Percentiles rank a stretch among this genome's conserved stretches.
phyloP scores from a whole-genome alignment of 164 flowering plant species.

The Warburgia ugandensis region DNA sequence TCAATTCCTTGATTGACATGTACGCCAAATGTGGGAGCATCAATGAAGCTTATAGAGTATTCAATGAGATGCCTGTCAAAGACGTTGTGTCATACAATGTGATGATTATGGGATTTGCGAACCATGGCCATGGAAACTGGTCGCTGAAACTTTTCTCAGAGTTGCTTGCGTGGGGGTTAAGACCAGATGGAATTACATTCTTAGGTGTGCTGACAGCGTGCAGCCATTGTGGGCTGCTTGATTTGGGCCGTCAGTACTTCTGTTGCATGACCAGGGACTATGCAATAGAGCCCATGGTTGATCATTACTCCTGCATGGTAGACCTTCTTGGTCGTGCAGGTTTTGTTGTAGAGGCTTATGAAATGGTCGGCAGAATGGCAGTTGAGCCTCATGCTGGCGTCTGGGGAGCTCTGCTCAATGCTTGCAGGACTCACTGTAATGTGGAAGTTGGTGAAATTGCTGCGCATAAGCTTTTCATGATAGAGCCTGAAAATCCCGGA shows the following conservation, averaged over 20 bases:
- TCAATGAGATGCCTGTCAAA: slow-evolving; percentile 8
- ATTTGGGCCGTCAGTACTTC: slow-evolving; percentile 3
- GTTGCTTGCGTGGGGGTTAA: not conserved
- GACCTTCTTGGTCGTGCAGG: slow-evolving; percentile 16
- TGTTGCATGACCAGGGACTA: slow-evolving; percentile 4
- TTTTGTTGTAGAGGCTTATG: slow-evolving; percentile 8
- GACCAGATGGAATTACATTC: slow-evolving; percentile 10
- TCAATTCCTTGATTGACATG: slow-evolving; percentile 33
- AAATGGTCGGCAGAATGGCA: slow-evolving; percentile 5
- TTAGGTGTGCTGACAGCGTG: slow-evolving; percentile 9
- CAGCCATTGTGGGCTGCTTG: slow-evolving; percentile 17
- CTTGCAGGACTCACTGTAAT: slow-evolving; percentile 7
- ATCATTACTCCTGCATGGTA: slow-evolving; percentile 13
- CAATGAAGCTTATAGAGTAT: slow-evolving; percentile 6
- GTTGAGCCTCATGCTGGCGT: slow-evolving; percentile 11
- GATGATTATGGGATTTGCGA: slow-evolving; percentile 10
- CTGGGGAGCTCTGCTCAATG: slow-evolving; percentile 13
- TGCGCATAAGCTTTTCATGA: slow-evolving; percentile 2
- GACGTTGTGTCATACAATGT: slow-evolving; percentile 12
- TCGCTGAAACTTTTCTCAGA: slow-evolving; percentile 7
- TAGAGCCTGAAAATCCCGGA: slow-evolving; percentile 12
- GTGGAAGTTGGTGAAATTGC: slow-evolving; percentile 13
- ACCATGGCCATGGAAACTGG: slow-evolving; percentile 9
- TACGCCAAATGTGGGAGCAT: slow-evolving; percentile 40
- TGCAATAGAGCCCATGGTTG: slow-evolving; percentile 6